phyloP scores from a whole-genome alignment of 192 early-diverging fungal species.

The Podila epicladia region DNA sequence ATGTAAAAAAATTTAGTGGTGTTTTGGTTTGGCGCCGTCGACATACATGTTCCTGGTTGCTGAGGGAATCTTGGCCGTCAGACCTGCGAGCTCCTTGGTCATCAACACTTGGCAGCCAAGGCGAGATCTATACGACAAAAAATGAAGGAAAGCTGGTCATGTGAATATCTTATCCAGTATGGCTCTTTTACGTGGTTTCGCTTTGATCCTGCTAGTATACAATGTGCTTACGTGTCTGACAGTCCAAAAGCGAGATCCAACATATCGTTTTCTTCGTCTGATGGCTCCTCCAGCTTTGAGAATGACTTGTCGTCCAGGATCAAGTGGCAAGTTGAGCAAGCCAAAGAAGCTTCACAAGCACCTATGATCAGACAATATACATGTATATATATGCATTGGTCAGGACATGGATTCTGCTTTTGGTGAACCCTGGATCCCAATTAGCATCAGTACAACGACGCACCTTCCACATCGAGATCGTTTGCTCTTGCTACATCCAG shows the following conservation, averaged over 20 bases:
- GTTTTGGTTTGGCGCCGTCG: conserved; percentile 63
- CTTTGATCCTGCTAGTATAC: not conserved
- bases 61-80: conserved; percentile 87
- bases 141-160: not conserved
- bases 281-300: conserved; percentile 89
- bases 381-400: not conserved
- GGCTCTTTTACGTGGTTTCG: not conserved
- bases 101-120: conserved; percentile 94
- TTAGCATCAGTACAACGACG: not conserved
- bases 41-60: conserved; percentile 93
- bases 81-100: conserved; percentile 86
- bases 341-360: conserved; percentile 95
- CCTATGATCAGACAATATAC: conserved; percentile 48
- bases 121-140: conserved; percentile 68
- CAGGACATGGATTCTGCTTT: not conserved
- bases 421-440: not conserved
- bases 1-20: conserved; percentile 9
- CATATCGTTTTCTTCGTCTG: conserved; percentile 99
- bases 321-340: conserved; percentile 96
- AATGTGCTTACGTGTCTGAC: conserved; percentile 83
- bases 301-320: conserved; percentile 85
- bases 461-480: conserved; percentile 94
- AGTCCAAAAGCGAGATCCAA: conserved; percentile 96
- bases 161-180: not conserved
- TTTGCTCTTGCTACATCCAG: conserved; percentile 92